phyloP scores from a whole-genome alignment of 2,329 filamentous ascomycete genomes.

The Dothidotthia symphoricarpi region DNA sequence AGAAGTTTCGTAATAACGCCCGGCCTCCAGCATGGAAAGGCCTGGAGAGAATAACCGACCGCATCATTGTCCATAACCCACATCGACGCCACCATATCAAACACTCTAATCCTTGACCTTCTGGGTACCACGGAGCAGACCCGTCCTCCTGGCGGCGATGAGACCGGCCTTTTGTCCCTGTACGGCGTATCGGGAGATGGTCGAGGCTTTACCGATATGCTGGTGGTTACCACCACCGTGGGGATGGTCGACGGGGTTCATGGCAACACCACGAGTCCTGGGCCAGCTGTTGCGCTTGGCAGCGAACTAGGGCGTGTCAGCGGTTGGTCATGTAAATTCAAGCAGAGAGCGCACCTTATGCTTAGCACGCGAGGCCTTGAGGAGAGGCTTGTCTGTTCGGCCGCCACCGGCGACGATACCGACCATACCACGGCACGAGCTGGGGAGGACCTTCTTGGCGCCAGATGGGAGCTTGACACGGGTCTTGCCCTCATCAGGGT shows the following conservation, averaged over 20 bases:
- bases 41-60: conserved; percentile 41
- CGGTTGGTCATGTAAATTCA: conserved; percentile 6
- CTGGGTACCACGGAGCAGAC: conserved; percentile 99
- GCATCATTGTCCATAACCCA: conserved; percentile 32
- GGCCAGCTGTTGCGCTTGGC: conserved; percentile 99
- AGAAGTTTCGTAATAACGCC: conserved; percentile 41
- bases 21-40: conserved; percentile 39
- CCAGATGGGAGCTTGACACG: conserved; percentile 98
- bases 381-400: conserved; percentile 98
- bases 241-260: conserved; percentile 98
- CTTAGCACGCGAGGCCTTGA: conserved; percentile 99
- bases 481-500: conserved; percentile 83
- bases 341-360: conserved; percentile 62
- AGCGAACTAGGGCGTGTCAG: conserved; percentile 62
- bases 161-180: conserved; percentile 99
- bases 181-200: conserved; percentile 96
- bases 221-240: conserved; percentile 92
- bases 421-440: conserved; percentile 93
- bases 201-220: conserved; percentile 99
- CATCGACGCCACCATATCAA: conserved; percentile 29
- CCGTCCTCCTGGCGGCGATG: conserved; percentile 98
- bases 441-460: conserved; percentile 98
- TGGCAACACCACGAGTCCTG: conserved; percentile 99
- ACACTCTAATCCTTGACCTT: conserved; percentile 83
- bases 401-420: conserved; percentile 99